Evolutionary conservation across 176 grass and related monocot genomes (phyloP).

Genomic region (Tuctoria greenei): DNA sequence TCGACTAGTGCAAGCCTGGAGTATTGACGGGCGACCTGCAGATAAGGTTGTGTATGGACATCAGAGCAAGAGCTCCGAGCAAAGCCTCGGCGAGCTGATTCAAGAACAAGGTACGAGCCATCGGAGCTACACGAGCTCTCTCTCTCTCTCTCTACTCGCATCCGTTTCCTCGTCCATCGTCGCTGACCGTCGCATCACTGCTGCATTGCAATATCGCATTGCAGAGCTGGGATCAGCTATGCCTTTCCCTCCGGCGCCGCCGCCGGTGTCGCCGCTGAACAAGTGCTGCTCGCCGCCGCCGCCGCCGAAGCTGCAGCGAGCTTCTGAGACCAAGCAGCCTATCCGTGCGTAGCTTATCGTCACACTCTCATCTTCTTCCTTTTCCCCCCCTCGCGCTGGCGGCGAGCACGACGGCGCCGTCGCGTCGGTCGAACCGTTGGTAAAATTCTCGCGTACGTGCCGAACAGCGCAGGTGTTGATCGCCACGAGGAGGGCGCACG

Average conservation of each 20-base stretch:
- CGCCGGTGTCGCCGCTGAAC: slow-evolving; percentile 36
- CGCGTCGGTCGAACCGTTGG: not conserved
- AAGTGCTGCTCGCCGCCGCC: slow-evolving; percentile 35
- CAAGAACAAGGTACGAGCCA: not conserved
- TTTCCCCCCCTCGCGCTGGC: not conserved
- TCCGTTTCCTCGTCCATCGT: not conserved
- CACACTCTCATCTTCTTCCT: not conserved
- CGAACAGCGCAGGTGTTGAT: slow-evolving; percentile 62
- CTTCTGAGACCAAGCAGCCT: not conserved
- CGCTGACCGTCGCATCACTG: no score
- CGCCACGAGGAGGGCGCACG: slow-evolving; percentile 43
- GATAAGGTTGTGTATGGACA: slow-evolving; percentile 21
- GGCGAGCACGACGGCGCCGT: not conserved
- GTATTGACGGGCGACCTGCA: not conserved
- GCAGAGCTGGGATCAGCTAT: slow-evolving; percentile 8
- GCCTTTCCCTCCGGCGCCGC: slow-evolving; percentile 13
- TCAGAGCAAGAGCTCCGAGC: not conserved
- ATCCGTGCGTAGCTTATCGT: slow-evolving; percentile 23
- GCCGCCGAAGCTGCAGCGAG: slow-evolving; percentile 18
- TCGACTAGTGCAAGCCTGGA: not conserved
- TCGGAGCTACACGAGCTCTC: not conserved
- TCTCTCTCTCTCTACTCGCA: not conserved
- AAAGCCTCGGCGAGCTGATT: not conserved
- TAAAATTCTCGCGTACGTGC: slow-evolving; percentile 34
- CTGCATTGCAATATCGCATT: not conserved